phyloP scores from a whole-genome alignment of 192 early-diverging fungal species.

The Rhizophagus clarus region DNA sequence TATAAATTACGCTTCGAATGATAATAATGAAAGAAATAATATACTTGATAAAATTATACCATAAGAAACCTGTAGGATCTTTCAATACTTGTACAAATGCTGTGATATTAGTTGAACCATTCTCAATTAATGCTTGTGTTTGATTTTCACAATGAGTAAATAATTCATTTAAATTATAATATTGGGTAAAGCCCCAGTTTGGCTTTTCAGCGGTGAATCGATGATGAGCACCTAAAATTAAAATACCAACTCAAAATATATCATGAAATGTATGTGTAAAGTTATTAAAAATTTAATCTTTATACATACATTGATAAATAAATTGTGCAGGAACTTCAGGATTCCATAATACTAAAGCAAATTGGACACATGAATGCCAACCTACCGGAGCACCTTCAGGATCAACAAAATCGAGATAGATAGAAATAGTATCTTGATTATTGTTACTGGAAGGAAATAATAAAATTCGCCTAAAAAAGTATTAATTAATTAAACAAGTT shows the following conservation, averaged over 20 bases:
- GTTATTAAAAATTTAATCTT: not conserved
- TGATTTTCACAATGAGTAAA: conserved; percentile 39
- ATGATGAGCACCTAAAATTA: conserved; percentile 65
- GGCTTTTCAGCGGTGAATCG: conserved; percentile 78
- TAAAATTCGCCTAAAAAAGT: conserved; percentile 71
- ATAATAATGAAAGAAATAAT: conserved; percentile 20
- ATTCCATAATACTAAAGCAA: conserved; percentile 78
- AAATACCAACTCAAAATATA: conserved; percentile 23
- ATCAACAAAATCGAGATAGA: conserved; percentile 87
- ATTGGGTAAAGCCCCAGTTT: conserved; percentile 97
- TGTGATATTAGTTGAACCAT: conserved; percentile 65
- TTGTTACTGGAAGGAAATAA: conserved; percentile 91
- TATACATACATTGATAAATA: conserved; percentile 51
- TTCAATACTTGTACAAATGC: conserved; percentile 76
- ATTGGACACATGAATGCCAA: conserved; percentile 86
- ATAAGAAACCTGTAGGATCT: conserved; percentile 89
- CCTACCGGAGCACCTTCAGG: conserved; percentile 54
- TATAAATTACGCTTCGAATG: conserved; percentile 2
- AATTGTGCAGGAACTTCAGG: conserved; percentile 63
- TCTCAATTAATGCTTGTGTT: conserved; percentile 65
- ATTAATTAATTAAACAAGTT: no score
- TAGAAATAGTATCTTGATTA: conserved; percentile 45
- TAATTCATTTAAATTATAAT: conserved; percentile 60
- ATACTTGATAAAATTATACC: conserved; percentile 91
- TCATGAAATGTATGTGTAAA: not conserved